These are phyloP conservation scores for Amoebophrya sp. DNA, from an alignment of 169 alveolate species.

Conservation along the genomic window DNA sequence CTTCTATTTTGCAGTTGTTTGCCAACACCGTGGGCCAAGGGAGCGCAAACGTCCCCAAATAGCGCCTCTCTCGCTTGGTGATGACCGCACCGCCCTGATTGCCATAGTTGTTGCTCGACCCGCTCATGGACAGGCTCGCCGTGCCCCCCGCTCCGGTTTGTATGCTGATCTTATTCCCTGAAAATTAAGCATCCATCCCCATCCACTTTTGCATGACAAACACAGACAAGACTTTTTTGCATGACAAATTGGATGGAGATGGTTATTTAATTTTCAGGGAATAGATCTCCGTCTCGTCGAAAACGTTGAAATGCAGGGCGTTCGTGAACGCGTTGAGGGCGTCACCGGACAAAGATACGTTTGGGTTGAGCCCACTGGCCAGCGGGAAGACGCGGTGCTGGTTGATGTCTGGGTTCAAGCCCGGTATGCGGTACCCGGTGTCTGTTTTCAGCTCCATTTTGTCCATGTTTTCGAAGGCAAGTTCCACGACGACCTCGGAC, in stretches of 20 bases:
- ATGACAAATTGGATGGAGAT: too few relatives aligned
- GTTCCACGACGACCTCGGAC: not conserved
- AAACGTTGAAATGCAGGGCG: not conserved
- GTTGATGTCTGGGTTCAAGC: not conserved
- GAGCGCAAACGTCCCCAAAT: not conserved
- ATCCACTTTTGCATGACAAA: too few relatives aligned
- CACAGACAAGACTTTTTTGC: too few relatives aligned
- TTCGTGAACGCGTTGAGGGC: slow-evolving; percentile 9
- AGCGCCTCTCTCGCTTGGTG: not conserved
- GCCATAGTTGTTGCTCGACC: too few relatives aligned
- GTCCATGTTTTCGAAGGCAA: slow-evolving; percentile 9
- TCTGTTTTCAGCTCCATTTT: not conserved
- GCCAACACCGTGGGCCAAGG: slow-evolving; percentile 11
- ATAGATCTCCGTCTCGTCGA: slow-evolving; percentile 22
- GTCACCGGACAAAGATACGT: not conserved
- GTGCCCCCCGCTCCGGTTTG: too few relatives aligned
- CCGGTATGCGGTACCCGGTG: not conserved
- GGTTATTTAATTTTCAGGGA: too few relatives aligned
- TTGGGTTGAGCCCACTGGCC: not conserved
- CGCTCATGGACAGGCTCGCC: too few relatives aligned
- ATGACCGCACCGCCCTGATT: too few relatives aligned
- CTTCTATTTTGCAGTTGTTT: not conserved
- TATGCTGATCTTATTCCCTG: too few relatives aligned
- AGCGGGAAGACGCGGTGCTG: slow-evolving; percentile 10
- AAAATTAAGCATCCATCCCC: too few relatives aligned